Conservation (phyloP, 345 rosid genomes). For the Anacardium occidentale region DNA sequence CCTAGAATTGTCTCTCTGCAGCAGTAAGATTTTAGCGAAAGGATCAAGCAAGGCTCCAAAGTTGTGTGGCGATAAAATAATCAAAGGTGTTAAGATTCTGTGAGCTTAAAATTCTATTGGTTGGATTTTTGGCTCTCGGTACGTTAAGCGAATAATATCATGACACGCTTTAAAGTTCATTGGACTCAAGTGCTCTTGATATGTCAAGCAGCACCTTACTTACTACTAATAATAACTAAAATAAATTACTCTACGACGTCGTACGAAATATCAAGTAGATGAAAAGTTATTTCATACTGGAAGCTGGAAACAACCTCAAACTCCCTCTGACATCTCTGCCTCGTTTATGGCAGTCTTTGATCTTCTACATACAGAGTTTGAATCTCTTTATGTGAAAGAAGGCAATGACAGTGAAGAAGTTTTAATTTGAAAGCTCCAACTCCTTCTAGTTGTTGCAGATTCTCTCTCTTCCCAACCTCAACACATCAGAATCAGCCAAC, state of each 20-base stretch:
- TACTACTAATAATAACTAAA: not conserved
- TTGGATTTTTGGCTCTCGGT: not conserved
- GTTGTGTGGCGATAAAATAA: constrained; percentile 5
- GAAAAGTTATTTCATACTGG: no score
- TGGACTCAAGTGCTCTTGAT: constrained; percentile 13
- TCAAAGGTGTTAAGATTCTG: constrained; percentile 11
- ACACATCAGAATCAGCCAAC: constrained; percentile 42
- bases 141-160: not conserved
- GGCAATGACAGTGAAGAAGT: constrained; percentile 21
- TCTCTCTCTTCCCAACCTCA: constrained; percentile 62
- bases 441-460: constrained; percentile 54
- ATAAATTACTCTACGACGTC: not conserved
- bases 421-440: constrained; percentile 61
- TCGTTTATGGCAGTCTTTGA: constrained; percentile 60
- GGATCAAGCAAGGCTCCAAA: constrained; percentile 18
- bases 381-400: constrained; percentile 33
- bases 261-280: no score
- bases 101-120: constrained; percentile 18
- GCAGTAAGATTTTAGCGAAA: constrained; percentile 21
- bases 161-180: not conserved
- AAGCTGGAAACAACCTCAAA: constrained; percentile 13
- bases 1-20: constrained; percentile 33
- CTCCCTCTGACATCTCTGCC: constrained; percentile 69
- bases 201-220: not conserved
- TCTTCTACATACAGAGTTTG: constrained; percentile 47